Percentiles rank a stretch among this genome's conserved stretches.
Conservation (phyloP, 495 filamentous ascomycete genomes). For the Alectoria sarmentosa region DNA sequence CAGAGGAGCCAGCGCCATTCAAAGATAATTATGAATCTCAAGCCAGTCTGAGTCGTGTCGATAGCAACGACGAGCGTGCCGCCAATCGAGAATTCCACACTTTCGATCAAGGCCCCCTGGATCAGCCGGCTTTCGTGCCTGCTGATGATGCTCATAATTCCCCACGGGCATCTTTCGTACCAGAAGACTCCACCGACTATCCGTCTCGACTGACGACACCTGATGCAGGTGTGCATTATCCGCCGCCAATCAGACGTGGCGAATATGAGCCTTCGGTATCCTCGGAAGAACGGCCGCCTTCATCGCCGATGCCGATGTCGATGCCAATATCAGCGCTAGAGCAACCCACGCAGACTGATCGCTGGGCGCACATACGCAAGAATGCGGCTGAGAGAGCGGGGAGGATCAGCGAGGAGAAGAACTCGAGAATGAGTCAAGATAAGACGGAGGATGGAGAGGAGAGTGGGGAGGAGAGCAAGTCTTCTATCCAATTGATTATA, state of each 20-base stretch:
- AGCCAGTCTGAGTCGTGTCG: conserved; percentile 38
- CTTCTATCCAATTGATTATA: background rate
- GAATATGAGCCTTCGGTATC: conserved; percentile 24
- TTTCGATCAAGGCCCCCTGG: conserved; percentile 89
- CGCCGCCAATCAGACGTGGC: conserved; percentile 20
- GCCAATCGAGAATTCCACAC: conserved; percentile 67
- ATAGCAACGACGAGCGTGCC: conserved; percentile 56
- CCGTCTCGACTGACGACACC: conserved; percentile 23
- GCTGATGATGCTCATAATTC: conserved; percentile 46
- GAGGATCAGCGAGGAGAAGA: conserved; percentile 49
- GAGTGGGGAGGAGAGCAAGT: conserved; percentile 94
- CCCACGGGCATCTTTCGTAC: conserved; percentile 68
- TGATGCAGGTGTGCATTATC: conserved; percentile 21
- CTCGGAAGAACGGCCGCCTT: conserved; percentile 22
- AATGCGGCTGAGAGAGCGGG: conserved; percentile 80
- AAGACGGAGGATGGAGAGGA: conserved; percentile 75
- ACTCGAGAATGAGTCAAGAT: conserved; percentile 28
- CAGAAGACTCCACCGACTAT: conserved; percentile 19
- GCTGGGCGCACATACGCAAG: conserved; percentile 93
- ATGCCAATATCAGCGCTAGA: background rate
- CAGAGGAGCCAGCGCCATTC: conserved; percentile 17
- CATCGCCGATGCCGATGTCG: conserved; percentile 30
- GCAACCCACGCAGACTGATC: conserved; percentile 40
- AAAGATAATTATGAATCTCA: conserved; percentile 21
- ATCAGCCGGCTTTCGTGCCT: conserved; percentile 80